Base-by-base conservation (phyloP, 495 filamentous ascomycete species). In the Talaromyces trachyspermus region DNA sequence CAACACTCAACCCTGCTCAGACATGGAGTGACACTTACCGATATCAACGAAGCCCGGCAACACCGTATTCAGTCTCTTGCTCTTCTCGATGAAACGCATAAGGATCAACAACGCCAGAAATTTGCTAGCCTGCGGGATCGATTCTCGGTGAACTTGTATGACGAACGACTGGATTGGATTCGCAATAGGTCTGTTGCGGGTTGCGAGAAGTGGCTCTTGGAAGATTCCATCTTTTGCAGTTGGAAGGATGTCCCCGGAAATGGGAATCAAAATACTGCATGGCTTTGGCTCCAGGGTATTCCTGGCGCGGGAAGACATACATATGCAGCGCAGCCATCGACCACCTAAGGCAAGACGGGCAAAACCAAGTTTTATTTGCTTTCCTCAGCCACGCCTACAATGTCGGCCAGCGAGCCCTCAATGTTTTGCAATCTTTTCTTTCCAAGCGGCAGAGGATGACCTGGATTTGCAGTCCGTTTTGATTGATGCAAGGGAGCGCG, bases 231-330 rank as follows among this genome's bases (percentile, higher is more conserved):
- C n/a, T 56, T 61, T 36, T 14, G 3, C 1, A 50, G 41, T 25
- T 60, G 59, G 59, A 22, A 49, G 3, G 32, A 60, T 32, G 14
- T 19, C 0, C 11, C 52, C 17, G 26, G 48, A 17, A 17, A 2
- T 7, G 15, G 46, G 11, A 33, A 29, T 25, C 54, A 41, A 12
- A 15, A 52, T 4, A 15, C 27, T 12, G 27, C 27, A 30, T 30
- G 27, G 27, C 27, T 63, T 8, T 65, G 58, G 62, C 25, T 65
- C 17, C 44, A 56, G 40, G 62, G 62, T 29, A 65, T 65, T 20
- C 62, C 62, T 17, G 61, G 62, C 24, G 58, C 62, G 50, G 50
- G 8, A 52, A 52, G 22, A 42, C 50, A 27, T 50, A 18, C 19
- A 19, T 60, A 30, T 49, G 41, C 17, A 23, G 52, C 19, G 50